Conservation (phyloP, 2,329 filamentous ascomycete genomes). For the Rutstroemia sp. region DNA sequence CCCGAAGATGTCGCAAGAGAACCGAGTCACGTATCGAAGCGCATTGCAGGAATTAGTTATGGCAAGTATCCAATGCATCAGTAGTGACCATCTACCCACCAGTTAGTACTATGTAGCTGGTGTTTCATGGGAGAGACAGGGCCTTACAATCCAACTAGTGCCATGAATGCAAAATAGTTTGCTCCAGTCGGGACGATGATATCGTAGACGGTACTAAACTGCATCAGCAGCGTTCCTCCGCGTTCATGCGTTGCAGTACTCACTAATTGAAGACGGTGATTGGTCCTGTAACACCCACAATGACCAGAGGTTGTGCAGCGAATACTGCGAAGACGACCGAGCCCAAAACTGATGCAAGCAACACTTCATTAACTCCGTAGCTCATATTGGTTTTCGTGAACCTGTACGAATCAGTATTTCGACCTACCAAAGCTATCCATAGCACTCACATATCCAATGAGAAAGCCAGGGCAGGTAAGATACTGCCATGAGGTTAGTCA, state of each 20-base stretch:
- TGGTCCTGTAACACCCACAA: slow-evolving; percentile 84
- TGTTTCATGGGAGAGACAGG: background rate
- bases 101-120: slow-evolving; percentile 9
- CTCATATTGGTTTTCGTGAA: slow-evolving; percentile 78
- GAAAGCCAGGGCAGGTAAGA: slow-evolving; percentile 80
- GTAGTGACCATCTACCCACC: slow-evolving; percentile 62
- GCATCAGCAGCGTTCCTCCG: slow-evolving; percentile 3
- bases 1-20: slow-evolving; percentile 89
- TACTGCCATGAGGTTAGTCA: slow-evolving; percentile 42
- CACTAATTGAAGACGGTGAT: slow-evolving; percentile 91
- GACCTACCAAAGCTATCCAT: background rate
- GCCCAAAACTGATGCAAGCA: slow-evolving; percentile 78
- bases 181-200: slow-evolving; percentile 72
- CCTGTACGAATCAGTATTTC: slow-evolving; percentile 16
- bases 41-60: slow-evolving; percentile 82
- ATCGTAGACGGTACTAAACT: slow-evolving; percentile 78
- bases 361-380: slow-evolving; percentile 85
- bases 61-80: slow-evolving; percentile 79
- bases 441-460: slow-evolving; percentile 68
- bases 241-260: slow-evolving; percentile 17
- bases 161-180: slow-evolving; percentile 85
- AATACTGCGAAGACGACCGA: slow-evolving; percentile 74
- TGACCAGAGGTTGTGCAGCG: slow-evolving; percentile 78
- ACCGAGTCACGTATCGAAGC: slow-evolving; percentile 82
- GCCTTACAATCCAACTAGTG: slow-evolving; percentile 67